phyloP scores from a whole-genome alignment of 1,139 yeast species.

The Entelexis sorbosivorans region DNA sequence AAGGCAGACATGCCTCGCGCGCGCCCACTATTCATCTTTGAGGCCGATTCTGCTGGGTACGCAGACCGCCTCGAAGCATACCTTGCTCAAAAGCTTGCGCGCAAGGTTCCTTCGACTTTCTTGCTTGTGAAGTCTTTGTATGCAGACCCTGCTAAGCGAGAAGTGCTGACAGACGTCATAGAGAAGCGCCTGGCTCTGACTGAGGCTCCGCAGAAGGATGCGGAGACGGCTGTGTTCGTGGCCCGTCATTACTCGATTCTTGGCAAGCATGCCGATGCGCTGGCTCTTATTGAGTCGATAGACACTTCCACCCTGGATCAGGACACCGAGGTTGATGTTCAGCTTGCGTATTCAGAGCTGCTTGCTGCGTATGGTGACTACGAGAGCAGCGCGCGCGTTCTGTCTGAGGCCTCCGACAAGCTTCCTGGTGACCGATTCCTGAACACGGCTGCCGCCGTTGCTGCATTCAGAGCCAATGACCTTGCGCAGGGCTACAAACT shows the following conservation, averaged over 20 bases:
- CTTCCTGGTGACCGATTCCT: conserved; percentile 88
- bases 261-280: conserved; percentile 27
- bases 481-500: conserved; percentile 65
- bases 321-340: conserved; percentile 48
- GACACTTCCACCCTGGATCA: conserved; percentile 4
- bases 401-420: conserved; percentile 61
- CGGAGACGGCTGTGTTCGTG: conserved; percentile 37
- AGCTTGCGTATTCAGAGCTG: conserved; percentile 70
- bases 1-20: conserved; percentile 69
- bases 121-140: conserved; percentile 76
- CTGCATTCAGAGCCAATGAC: conserved; percentile 66
- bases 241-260: conserved; percentile 66
- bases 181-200: conserved; percentile 6
- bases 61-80: conserved; percentile 31
- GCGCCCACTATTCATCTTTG: conserved; percentile 46
- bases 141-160: conserved; percentile 29
- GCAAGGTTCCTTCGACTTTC: conserved; percentile 88
- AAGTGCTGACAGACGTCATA: conserved; percentile 22
- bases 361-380: conserved; percentile 58
- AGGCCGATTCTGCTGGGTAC: conserved; percentile 1
- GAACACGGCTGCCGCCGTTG: conserved; percentile 80
- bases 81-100: conserved; percentile 48
- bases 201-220: background rate
- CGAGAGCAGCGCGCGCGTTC: conserved; percentile 48
- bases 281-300: conserved; percentile 40